Conservation (phyloP, 768 basidiomycete species). For the Cyclocybe cylindracea region DNA sequence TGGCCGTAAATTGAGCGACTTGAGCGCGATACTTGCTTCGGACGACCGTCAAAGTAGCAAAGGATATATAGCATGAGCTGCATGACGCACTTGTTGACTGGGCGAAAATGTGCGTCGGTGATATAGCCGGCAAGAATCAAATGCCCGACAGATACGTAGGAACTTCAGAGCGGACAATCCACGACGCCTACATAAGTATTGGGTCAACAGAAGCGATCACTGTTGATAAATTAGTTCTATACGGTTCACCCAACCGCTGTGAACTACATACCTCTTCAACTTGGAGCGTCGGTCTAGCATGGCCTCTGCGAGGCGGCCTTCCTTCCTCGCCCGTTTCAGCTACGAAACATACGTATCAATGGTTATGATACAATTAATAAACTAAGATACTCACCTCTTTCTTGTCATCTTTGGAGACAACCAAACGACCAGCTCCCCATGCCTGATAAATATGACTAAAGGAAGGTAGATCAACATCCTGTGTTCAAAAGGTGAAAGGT, state of each 20-base stretch:
- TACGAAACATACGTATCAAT: slow-evolving; percentile 22
- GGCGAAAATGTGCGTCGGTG: no score
- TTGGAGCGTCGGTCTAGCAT: slow-evolving; percentile 80
- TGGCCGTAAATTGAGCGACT: no score
- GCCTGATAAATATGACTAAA: slow-evolving; percentile 72
- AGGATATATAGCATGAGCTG: no score
- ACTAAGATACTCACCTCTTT: slow-evolving; percentile 53
- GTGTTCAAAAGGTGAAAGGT: not conserved
- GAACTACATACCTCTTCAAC: slow-evolving; percentile 66
- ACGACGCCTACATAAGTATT: no score
- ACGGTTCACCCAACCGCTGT: not conserved
- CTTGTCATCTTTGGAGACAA: slow-evolving; percentile 72
- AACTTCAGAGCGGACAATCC: no score
- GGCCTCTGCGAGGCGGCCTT: slow-evolving; percentile 80
- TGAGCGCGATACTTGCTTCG: no score
- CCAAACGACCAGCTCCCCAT: slow-evolving; percentile 79
- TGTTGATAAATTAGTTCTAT: not conserved
- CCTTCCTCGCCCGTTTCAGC: slow-evolving; percentile 78
- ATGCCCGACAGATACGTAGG: no score
- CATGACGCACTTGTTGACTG: no score
- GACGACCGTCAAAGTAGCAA: no score
- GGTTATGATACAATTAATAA: not conserved
- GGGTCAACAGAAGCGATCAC: no score
- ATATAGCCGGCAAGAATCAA: no score
- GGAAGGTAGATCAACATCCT: not conserved